Conservation (phyloP, 306 rosid genomes). For the Sophora flavescens region DNA sequence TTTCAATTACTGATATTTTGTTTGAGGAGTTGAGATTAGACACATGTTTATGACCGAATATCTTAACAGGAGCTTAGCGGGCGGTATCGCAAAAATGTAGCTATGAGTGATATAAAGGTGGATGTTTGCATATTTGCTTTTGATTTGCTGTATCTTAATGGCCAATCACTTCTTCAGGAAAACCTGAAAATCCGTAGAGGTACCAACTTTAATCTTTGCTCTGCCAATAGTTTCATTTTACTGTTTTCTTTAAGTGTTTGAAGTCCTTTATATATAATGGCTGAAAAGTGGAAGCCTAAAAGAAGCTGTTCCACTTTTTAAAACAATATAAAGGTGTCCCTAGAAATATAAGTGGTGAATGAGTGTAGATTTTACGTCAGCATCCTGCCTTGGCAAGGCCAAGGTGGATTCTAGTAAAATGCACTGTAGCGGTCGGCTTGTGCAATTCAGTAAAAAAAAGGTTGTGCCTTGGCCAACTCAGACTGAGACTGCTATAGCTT, state of each 20-base stretch:
- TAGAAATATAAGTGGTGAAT: not conserved
- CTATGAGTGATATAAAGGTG: conserved; percentile 70
- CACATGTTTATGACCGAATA: conserved; percentile 44
- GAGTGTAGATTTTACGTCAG: conserved; percentile 4
- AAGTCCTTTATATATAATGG: conserved; percentile 10
- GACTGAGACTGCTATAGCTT: no score
- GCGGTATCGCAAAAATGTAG: conserved; percentile 88
- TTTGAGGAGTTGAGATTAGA: conserved; percentile 24
- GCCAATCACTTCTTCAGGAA: conserved; percentile 76
- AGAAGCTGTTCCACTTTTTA: conserved; percentile 6
- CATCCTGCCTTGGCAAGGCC: conserved; percentile 33
- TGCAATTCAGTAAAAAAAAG: no score
- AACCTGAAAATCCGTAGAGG: conserved; percentile 87
- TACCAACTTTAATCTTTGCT: conserved; percentile 44
- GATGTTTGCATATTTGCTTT: conserved; percentile 86
- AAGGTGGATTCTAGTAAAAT: no score
- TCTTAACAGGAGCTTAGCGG: conserved; percentile 80
- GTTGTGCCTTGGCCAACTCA: no score
- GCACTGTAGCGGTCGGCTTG: no score
- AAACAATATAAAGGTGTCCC: conserved; percentile 4
- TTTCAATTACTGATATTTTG: conserved; percentile 17
- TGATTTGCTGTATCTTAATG: conserved; percentile 85
- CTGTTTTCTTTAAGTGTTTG: conserved; percentile 17
- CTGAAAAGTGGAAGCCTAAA: conserved; percentile 25
- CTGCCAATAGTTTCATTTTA: conserved; percentile 34